These are phyloP conservation scores for Gnaphalium uliginosum DNA, from an alignment of 129 eudicot genomes.

Conservation along the genomic window DNA sequence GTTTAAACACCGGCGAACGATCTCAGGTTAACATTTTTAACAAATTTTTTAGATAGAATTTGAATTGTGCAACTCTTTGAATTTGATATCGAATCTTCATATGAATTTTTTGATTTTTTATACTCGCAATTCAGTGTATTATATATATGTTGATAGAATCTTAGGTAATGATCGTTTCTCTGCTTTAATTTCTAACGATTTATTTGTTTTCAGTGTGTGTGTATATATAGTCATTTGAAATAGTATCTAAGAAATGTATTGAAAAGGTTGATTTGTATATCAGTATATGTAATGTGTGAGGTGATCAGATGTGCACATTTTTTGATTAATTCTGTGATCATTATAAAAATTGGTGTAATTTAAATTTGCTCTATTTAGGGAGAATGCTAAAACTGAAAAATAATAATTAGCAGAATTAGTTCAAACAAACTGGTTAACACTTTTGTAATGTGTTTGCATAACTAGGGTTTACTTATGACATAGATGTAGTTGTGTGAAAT, in stretches of 20 bases:
- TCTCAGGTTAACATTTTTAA: conserved; percentile 17
- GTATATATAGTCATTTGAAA: too few species aligned
- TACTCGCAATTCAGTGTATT: neutral
- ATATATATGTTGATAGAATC: too few species aligned
- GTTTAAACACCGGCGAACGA: conserved; percentile 8
- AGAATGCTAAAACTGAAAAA: neutral
- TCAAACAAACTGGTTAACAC: neutral
- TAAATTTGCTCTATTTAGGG: too few species aligned
- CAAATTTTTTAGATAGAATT: neutral
- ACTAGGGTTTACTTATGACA: neutral
- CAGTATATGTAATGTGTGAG: too few species aligned
- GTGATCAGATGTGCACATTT: neutral
- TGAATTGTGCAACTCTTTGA: too few species aligned
- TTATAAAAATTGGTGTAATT: neutral
- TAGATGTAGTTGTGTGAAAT: neutral
- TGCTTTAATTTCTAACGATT: too few species aligned
- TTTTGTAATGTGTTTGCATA: neutral
- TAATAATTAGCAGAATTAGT: neutral
- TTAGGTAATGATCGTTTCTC: too few species aligned
- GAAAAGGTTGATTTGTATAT: too few species aligned
- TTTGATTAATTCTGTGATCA: too few species aligned
- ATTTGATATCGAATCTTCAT: neutral
- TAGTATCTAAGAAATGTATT: too few species aligned
- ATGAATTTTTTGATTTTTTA: neutral
- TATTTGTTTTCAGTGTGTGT: too few species aligned